Conservation (phyloP, 2,329 filamentous ascomycete species). For the Aaosphaeria arxii region DNA sequence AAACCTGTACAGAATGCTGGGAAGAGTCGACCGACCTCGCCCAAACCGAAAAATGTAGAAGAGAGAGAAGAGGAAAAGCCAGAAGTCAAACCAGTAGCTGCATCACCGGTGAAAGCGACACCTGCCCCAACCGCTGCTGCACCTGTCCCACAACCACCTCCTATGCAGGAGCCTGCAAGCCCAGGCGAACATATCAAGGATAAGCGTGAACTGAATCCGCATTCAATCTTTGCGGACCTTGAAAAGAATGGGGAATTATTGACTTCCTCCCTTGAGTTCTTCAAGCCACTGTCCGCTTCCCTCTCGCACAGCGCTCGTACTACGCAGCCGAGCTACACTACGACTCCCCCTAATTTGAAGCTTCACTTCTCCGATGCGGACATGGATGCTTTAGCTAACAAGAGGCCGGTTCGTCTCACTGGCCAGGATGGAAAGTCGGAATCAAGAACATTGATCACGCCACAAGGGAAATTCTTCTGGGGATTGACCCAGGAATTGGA, state of each 20-base stretch:
- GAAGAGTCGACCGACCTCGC: constrained; percentile 28
- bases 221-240: constrained; percentile 38
- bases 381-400: constrained; percentile 53
- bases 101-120: constrained; percentile 13
- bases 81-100: constrained; percentile 3
- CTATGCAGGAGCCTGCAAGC: background rate
- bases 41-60: constrained; percentile 28
- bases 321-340: constrained; percentile 13
- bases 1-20: constrained; percentile 18
- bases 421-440: constrained; percentile 43
- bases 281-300: constrained; percentile 39
- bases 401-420: constrained; percentile 46
- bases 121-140: constrained; percentile 17
- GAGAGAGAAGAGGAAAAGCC: constrained; percentile 10
- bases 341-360: constrained; percentile 33
- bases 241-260: constrained; percentile 38
- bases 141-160: constrained; percentile 1
- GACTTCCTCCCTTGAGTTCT: constrained; percentile 40
- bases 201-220: constrained; percentile 27
- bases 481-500: constrained; percentile 69
- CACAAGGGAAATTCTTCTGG: constrained; percentile 73
- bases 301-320: constrained; percentile 28
- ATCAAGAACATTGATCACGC: constrained; percentile 67
- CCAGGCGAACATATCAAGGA: constrained; percentile 16
- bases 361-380: constrained; percentile 41